Conservation (phyloP, 441 rosid species). For the Adansonia rubrostipa region DNA sequence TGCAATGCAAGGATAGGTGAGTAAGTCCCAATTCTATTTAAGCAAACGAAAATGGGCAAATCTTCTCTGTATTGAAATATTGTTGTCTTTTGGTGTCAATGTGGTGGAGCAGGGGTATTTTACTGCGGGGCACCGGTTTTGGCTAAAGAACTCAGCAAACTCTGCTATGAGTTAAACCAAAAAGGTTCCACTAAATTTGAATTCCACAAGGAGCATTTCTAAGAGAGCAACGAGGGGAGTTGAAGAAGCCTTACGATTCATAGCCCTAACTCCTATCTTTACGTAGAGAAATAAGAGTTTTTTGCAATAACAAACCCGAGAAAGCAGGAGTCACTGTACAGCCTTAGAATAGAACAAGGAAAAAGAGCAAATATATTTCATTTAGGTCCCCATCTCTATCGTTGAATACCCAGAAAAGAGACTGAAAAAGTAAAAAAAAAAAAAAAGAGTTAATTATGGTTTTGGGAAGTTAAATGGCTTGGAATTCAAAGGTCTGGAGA, state of each 20-base stretch:
- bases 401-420: not conserved
- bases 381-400: not conserved
- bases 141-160: slow-evolving; percentile 68
- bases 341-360: slow-evolving; percentile 13
- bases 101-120: slow-evolving; percentile 54
- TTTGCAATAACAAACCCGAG: slow-evolving; percentile 27
- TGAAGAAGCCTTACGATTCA: not conserved
- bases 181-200: slow-evolving; percentile 72
- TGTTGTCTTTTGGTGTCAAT: not conserved
- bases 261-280: slow-evolving; percentile 11
- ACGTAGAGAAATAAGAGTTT: slow-evolving; percentile 11
- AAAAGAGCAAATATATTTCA: not conserved
- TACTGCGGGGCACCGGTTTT: slow-evolving; percentile 73
- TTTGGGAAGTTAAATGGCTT: not conserved
- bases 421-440: too few species aligned
- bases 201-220: slow-evolving; percentile 77
- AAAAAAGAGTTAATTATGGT: not conserved
- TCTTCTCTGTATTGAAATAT: slow-evolving; percentile 10
- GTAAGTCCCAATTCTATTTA: slow-evolving; percentile 32
- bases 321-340: slow-evolving; percentile 39
- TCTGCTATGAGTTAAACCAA: slow-evolving; percentile 69
- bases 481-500: not conserved
- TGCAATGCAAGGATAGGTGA: slow-evolving; percentile 67
- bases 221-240: not conserved
- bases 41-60: not conserved